A percentile compares a stretch with the other conserved stretches of the same genome.
These are phyloP conservation scores for Smallanthus sonchifolius DNA, from an alignment of 129 eudicot genomes.

Conservation along the genomic window DNA sequence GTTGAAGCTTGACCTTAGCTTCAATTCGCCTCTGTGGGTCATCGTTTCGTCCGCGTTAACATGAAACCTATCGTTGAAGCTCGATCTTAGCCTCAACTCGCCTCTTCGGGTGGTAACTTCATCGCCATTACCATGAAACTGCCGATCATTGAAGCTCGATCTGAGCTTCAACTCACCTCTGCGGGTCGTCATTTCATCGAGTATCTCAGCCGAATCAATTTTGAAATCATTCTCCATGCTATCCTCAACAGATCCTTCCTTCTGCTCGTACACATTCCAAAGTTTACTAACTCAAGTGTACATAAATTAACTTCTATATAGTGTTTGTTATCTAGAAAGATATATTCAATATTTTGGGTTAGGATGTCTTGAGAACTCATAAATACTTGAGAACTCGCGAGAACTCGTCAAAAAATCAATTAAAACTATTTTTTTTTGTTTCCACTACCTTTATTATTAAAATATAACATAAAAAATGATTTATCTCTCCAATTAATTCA, in stretches of 20 bases:
- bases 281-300: neutral
- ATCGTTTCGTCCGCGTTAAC: constrained; percentile 53
- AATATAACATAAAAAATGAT: too few relatives aligned
- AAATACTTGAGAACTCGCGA: too few relatives aligned
- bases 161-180: constrained; percentile 85
- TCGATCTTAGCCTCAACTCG: constrained; percentile 63
- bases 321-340: too few relatives aligned
- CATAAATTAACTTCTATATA: too few relatives aligned
- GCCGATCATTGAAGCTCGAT: constrained; percentile 63
- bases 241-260: constrained; percentile 38
- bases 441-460: too few relatives aligned
- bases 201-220: constrained; percentile 59
- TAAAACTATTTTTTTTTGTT: too few relatives aligned
- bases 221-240: constrained; percentile 30
- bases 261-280: constrained; percentile 30
- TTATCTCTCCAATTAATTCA: too few relatives aligned
- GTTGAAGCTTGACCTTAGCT: constrained; percentile 62
- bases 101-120: constrained; percentile 72
- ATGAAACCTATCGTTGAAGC: constrained; percentile 58
- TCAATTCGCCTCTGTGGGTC: constrained; percentile 73
- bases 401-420: too few relatives aligned
- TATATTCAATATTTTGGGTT: too few relatives aligned
- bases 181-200: constrained; percentile 77
- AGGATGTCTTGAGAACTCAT: too few relatives aligned
- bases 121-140: constrained; percentile 36